A percentile compares a stretch with the other conserved stretches of the same genome.
Evolutionary conservation across 169 alveolate species (phyloP).

Genomic region (Babesia divergens): DNA sequence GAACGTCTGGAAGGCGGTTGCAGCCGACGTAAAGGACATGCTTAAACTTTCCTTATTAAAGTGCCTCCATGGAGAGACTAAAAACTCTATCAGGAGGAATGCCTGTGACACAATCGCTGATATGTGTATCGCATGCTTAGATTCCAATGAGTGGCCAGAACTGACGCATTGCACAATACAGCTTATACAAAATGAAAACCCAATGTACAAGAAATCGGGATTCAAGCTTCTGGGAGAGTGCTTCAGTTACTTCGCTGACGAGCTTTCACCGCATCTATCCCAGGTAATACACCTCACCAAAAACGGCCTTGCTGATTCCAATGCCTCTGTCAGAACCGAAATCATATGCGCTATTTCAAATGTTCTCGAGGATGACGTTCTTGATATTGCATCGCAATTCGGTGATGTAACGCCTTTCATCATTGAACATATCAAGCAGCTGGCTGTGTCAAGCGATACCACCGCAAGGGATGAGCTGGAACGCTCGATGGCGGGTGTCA

Average conservation of each 20-base stretch:
- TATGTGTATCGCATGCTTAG: constrained; percentile 59
- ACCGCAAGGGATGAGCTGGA: constrained; percentile 73
- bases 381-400: constrained; percentile 52
- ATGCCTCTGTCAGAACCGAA: constrained; percentile 70
- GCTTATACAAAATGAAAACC: constrained; percentile 66
- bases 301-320: constrained; percentile 60
- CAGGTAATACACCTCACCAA: constrained; percentile 56
- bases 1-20: constrained; percentile 58
- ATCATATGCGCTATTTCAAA: constrained; percentile 67
- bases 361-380: constrained; percentile 64
- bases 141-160: constrained; percentile 75
- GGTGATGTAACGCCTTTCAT: constrained; percentile 69
- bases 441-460: constrained; percentile 63
- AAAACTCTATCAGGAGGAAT: constrained; percentile 68
- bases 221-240: constrained; percentile 72
- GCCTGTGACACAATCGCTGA: constrained; percentile 74
- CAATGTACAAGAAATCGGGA: constrained; percentile 70
- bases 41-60: constrained; percentile 66
- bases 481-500: constrained; percentile 67
- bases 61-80: constrained; percentile 63
- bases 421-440: constrained; percentile 65
- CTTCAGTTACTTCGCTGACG: constrained; percentile 58
- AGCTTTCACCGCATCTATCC: constrained; percentile 56
- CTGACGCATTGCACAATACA: constrained; percentile 65
- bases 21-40: constrained; percentile 58